Conservation (phyloP, 2,329 filamentous ascomycete genomes). For the Colletotrichum sansevieriae region DNA sequence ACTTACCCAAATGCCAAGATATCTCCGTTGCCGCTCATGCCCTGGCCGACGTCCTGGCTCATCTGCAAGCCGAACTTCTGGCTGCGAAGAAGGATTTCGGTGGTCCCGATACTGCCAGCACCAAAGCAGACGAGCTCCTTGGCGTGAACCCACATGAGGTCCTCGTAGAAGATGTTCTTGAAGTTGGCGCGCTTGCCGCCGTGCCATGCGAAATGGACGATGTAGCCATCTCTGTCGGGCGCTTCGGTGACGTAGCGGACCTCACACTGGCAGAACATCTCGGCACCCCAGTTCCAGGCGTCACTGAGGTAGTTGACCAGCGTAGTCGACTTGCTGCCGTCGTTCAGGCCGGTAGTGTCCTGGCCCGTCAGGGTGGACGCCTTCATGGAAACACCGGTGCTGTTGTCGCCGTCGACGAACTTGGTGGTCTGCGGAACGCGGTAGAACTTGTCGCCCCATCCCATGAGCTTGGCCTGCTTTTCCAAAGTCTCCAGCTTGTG, state of each 20-base stretch:
- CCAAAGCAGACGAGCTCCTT: slow-evolving; percentile 76
- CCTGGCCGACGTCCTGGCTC: slow-evolving; percentile 68
- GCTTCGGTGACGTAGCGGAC: slow-evolving; percentile 72
- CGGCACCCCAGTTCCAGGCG: slow-evolving; percentile 79
- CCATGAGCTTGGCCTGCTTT: slow-evolving; percentile 66
- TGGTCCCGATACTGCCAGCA: slow-evolving; percentile 74
- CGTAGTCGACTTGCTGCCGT: slow-evolving; percentile 76
- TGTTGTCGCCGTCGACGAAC: slow-evolving; percentile 71
- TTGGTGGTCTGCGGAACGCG: slow-evolving; percentile 72
- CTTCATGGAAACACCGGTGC: slow-evolving; percentile 72
- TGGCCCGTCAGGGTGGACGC: slow-evolving; percentile 71
- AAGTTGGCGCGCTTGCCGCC: slow-evolving; percentile 68
- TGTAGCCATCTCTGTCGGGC: slow-evolving; percentile 64
- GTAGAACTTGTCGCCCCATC: slow-evolving; percentile 65
- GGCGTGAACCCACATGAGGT: slow-evolving; percentile 77
- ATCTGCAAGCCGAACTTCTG: slow-evolving; percentile 68
- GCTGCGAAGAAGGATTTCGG: slow-evolving; percentile 74
- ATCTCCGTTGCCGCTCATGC: slow-evolving; percentile 76
- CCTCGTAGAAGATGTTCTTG: slow-evolving; percentile 64
- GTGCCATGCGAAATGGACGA: slow-evolving; percentile 76
- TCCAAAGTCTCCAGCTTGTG: slow-evolving; percentile 70
- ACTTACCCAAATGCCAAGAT: slow-evolving; percentile 73
- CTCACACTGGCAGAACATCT: slow-evolving; percentile 78
- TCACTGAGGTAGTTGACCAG: slow-evolving; percentile 76
- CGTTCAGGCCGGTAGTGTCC: slow-evolving; percentile 74